Evolutionary conservation across 352 stramenopile species (phyloP).

Genomic region (Phytophthora fragariaefolia): DNA sequence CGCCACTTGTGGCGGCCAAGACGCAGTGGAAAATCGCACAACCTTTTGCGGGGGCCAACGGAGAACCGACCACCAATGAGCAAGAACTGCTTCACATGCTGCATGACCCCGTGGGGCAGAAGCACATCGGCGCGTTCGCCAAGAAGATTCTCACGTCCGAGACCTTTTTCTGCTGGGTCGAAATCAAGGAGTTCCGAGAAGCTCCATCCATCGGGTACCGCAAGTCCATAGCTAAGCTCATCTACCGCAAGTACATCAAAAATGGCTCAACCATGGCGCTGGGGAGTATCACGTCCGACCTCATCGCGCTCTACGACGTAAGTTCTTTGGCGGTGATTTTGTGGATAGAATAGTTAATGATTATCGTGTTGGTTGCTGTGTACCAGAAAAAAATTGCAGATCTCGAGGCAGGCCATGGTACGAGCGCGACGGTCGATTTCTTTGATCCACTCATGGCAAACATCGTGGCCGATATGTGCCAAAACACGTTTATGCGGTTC

Average conservation of each 20-base stretch:
- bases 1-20: constrained; percentile 75
- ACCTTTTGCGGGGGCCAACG: constrained; percentile 48
- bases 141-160: constrained; percentile 88
- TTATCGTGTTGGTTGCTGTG: background rate
- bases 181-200: constrained; percentile 85
- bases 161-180: constrained; percentile 88
- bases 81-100: constrained; percentile 76
- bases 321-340: constrained; percentile 32
- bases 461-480: constrained; percentile 78
- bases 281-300: constrained; percentile 75
- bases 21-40: constrained; percentile 81
- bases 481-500: constrained; percentile 85
- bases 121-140: constrained; percentile 80
- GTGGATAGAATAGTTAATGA: constrained; percentile 2
- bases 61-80: constrained; percentile 63
- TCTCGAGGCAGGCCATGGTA: constrained; percentile 46
- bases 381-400: constrained; percentile 67
- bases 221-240: constrained; percentile 80
- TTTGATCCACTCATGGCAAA: constrained; percentile 74
- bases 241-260: constrained; percentile 89
- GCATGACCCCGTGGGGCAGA: constrained; percentile 81
- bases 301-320: constrained; percentile 76
- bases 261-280: constrained; percentile 76
- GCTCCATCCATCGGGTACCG: constrained; percentile 70
- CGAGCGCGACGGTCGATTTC: constrained; percentile 64